A percentile compares a stretch with the other conserved stretches of the same genome.
phyloP scores from a whole-genome alignment of 1,284 basidiomycete genomes.

The Takashimella koratensis region DNA sequence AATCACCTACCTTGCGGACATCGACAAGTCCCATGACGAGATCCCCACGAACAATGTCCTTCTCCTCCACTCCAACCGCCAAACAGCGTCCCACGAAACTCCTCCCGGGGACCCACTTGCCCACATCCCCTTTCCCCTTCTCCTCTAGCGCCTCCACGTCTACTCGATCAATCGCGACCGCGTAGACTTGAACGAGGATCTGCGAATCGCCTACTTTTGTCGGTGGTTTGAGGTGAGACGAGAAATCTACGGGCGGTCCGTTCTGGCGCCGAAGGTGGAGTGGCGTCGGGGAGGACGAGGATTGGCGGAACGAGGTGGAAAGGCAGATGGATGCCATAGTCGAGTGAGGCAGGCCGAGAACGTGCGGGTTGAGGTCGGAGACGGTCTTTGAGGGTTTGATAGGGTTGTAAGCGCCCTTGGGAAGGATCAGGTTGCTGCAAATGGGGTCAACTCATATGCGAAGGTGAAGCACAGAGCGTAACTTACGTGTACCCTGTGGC shows the following conservation, averaged over 20 bases:
- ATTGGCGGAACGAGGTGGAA: slow-evolving; percentile 18
- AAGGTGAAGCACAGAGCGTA: background rate
- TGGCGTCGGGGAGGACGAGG: slow-evolving; percentile 43
- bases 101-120: slow-evolving; percentile 63
- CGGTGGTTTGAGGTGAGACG: slow-evolving; percentile 68
- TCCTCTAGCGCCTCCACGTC: slow-evolving; percentile 63
- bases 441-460: slow-evolving; percentile 23
- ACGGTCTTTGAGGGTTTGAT: slow-evolving; percentile 44
- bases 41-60: slow-evolving; percentile 67
- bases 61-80: slow-evolving; percentile 74
- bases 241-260: slow-evolving; percentile 55
- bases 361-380: slow-evolving; percentile 62
- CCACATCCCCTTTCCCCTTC: slow-evolving; percentile 45
- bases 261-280: slow-evolving; percentile 50
- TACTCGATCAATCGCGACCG: slow-evolving; percentile 69
- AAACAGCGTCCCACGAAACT: slow-evolving; percentile 75
- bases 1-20: slow-evolving; percentile 62
- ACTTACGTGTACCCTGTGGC: slow-evolving; percentile 40
- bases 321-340: slow-evolving; percentile 77
- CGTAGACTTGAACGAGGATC: slow-evolving; percentile 78
- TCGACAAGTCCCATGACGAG: slow-evolving; percentile 76
- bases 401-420: slow-evolving; percentile 56
- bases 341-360: slow-evolving; percentile 69
- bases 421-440: slow-evolving; percentile 67
- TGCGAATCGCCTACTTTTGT: slow-evolving; percentile 62